A percentile compares a stretch with the other conserved stretches of the same genome.
Evolutionary conservation across 257 asterid genomes (phyloP).

Genomic region (Echites panduratus): DNA sequence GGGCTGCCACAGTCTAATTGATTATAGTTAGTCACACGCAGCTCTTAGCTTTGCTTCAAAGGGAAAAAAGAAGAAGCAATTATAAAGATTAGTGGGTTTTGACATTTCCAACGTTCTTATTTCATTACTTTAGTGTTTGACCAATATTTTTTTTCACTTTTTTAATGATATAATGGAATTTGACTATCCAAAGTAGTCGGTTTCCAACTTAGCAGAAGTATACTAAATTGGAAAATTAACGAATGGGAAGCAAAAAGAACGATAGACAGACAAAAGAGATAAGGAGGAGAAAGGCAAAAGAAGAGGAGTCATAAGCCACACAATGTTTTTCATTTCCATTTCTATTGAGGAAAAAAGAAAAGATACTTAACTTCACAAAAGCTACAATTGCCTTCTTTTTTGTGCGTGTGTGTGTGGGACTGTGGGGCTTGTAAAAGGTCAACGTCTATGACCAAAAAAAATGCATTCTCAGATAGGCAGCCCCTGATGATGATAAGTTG

Average conservation of each 20-base stretch:
- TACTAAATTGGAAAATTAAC: conserved; percentile 21
- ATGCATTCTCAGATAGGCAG: conserved; percentile 18
- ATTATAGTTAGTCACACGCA: conserved; percentile 6
- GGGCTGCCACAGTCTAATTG: conserved; percentile 12
- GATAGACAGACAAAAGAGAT: neutral
- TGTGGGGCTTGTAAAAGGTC: conserved; percentile 21
- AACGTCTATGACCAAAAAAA: conserved; percentile 16
- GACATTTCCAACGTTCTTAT: conserved; percentile 15
- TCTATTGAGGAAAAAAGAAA: conserved; percentile 1
- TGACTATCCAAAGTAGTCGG: conserved; percentile 24
- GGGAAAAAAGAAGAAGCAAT: conserved; percentile 14
- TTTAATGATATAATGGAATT: conserved; percentile 11
- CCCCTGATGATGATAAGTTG: conserved; percentile 18
- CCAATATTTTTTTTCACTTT: conserved; percentile 8
- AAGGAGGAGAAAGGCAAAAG: conserved; percentile 15
- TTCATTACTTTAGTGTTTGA: conserved; percentile 13
- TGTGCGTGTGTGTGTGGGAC: neutral
- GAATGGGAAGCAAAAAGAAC: conserved; percentile 15
- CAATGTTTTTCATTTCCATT: too few relatives aligned
- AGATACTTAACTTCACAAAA: conserved; percentile 21
- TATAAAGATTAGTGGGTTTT: conserved; percentile 23
- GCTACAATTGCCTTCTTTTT: neutral
- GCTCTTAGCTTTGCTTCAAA: conserved; percentile 29
- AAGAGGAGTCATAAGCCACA: conserved; percentile 22
- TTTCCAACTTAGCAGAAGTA: conserved; percentile 11